Conservation (phyloP, 305 asterid genomes). For the Ruellia speciosa region DNA sequence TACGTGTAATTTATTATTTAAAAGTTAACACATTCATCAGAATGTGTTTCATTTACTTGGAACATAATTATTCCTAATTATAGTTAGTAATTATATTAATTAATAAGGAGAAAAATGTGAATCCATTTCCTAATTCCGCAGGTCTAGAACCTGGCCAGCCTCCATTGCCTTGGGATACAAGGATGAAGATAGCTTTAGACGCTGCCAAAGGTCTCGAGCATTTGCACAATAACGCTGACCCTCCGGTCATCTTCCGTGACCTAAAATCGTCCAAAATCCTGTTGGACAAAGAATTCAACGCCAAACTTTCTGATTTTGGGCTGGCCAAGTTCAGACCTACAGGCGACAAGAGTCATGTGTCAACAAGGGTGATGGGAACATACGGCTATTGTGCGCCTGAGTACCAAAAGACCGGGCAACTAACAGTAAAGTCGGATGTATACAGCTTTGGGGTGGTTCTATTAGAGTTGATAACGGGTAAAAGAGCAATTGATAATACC, state of each 20-base stretch:
- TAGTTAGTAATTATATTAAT: neutral
- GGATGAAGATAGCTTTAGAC: conserved; percentile 29
- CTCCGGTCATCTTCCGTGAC: conserved; percentile 35
- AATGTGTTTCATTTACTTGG: too few species aligned
- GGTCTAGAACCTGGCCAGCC: conserved; percentile 19
- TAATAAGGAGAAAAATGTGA: neutral
- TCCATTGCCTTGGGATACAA: conserved; percentile 21
- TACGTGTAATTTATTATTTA: too few species aligned
- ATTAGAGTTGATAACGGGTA: conserved; percentile 34
- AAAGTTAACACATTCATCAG: neutral
- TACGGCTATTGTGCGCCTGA: conserved; percentile 44
- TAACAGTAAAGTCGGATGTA: conserved; percentile 33
- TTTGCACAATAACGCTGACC: conserved; percentile 26
- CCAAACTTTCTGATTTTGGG: conserved; percentile 37
- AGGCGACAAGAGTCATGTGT: conserved; percentile 31
- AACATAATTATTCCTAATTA: too few species aligned
- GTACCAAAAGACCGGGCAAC: conserved; percentile 35
- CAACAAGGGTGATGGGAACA: conserved; percentile 40
- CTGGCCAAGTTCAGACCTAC: conserved; percentile 36
- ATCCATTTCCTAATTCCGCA: conserved; percentile 3
- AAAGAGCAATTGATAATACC: conserved; percentile 27
- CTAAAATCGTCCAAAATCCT: conserved; percentile 35
- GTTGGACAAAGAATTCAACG: conserved; percentile 32
- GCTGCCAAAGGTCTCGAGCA: conserved; percentile 28
- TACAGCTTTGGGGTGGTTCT: conserved; percentile 38